Conservation (phyloP, 768 basidiomycete species). For the Rhodotorula taiwanensis region DNA sequence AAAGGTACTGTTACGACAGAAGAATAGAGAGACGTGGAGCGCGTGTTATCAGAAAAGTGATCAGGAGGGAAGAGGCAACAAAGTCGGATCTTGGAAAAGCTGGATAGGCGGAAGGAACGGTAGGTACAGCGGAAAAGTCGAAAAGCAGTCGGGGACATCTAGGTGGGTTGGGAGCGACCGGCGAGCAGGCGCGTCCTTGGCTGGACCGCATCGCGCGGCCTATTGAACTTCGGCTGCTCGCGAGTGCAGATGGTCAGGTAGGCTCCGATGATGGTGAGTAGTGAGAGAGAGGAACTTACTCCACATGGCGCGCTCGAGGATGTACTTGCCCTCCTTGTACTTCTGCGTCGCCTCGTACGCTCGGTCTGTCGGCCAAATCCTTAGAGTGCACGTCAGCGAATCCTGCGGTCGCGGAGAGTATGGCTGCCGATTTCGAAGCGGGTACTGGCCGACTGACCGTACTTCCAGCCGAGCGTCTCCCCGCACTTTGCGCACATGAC, state of each 20-base stretch:
- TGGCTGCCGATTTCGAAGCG: background rate
- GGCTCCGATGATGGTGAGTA: background rate
- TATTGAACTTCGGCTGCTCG: slow-evolving; percentile 1
- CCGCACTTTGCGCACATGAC: slow-evolving; percentile 89
- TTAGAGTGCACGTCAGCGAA: background rate
- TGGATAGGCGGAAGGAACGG: too few relatives aligned
- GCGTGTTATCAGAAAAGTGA: too few relatives aligned
- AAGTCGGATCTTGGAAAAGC: too few relatives aligned
- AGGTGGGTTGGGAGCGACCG: background rate
- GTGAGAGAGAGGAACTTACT: slow-evolving; percentile 42
- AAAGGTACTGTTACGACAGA: too few relatives aligned
- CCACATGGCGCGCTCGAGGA: slow-evolving; percentile 59
- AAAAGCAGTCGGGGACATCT: background rate
- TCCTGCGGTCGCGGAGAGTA: background rate
- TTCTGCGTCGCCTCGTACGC: slow-evolving; percentile 84
- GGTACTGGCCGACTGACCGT: slow-evolving; percentile 52
- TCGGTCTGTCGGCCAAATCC: slow-evolving; percentile 58
- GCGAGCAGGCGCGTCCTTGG: too few relatives aligned
- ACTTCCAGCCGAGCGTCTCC: slow-evolving; percentile 92
- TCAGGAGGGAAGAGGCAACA: too few relatives aligned
- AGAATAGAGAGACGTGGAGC: too few relatives aligned
- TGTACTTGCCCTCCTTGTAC: slow-evolving; percentile 98
- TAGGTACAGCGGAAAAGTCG: background rate
- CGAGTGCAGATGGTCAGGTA: background rate
- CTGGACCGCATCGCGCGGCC: background rate